Evolutionary conservation across 768 basidiomycete species (phyloP).

Genomic region (Lenzites betulinus): DNA sequence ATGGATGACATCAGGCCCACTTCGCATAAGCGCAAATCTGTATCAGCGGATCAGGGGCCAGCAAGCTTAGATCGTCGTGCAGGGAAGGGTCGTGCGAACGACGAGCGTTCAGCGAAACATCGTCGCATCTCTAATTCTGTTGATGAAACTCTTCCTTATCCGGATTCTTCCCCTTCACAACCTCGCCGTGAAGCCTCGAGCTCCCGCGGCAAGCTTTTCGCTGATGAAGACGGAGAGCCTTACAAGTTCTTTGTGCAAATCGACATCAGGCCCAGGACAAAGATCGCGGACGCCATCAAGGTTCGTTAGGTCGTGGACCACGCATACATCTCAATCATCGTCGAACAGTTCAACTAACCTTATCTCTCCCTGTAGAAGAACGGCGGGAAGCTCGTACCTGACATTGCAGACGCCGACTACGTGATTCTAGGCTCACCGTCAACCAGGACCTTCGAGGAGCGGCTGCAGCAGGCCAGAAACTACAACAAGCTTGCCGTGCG

Average conservation of each 20-base stretch:
- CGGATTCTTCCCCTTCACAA: neutral
- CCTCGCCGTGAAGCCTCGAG: neutral
- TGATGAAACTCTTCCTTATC: slow-evolving; percentile 3
- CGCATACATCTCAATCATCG: neutral
- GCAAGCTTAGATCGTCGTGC: neutral
- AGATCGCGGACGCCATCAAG: slow-evolving; percentile 59
- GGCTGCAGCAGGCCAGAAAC: slow-evolving; percentile 39
- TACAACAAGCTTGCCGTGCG: slow-evolving; percentile 48
- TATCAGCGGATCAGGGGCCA: neutral
- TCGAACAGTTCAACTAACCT: neutral
- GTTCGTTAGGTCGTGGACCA: slow-evolving; percentile 37
- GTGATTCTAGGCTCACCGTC: slow-evolving; percentile 52
- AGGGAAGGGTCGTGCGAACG: neutral
- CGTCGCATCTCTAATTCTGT: slow-evolving; percentile 1
- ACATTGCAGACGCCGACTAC: slow-evolving; percentile 60
- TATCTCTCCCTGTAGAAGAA: slow-evolving; percentile 49
- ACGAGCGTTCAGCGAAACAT: neutral
- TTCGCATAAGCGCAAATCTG: slow-evolving; percentile 9
- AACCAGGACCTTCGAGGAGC: slow-evolving; percentile 52
- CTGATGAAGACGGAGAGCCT: slow-evolving; percentile 41
- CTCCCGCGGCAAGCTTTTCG: slow-evolving; percentile 43
- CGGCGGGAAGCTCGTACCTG: slow-evolving; percentile 59
- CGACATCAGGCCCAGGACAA: slow-evolving; percentile 56
- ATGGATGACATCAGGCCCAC: slow-evolving; percentile 5
- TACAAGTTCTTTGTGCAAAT: slow-evolving; percentile 68